A percentile compares a stretch with the other conserved stretches of the same genome.
Evolutionary conservation across 345 rosid genomes (phyloP).

Genomic region (Cardamine occulta): DNA sequence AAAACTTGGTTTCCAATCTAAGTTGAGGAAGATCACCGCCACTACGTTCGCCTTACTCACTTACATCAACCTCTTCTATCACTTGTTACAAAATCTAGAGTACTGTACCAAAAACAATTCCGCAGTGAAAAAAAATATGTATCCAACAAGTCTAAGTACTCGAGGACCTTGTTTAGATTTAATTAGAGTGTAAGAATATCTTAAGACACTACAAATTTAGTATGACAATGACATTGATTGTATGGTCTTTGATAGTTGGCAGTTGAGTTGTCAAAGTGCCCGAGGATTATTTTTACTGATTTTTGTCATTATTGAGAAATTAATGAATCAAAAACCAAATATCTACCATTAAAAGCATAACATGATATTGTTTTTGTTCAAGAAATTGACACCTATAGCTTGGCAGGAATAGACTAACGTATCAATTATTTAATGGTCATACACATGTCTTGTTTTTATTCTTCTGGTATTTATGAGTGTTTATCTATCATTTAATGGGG

Average conservation of each 20-base stretch:
- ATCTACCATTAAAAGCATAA: slow-evolving; percentile 20
- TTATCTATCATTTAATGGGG: not conserved
- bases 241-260: slow-evolving; percentile 21
- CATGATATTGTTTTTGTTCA: slow-evolving; percentile 33
- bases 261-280: slow-evolving; percentile 22
- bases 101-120: not conserved
- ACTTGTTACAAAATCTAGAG: not conserved
- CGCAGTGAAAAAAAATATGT: not conserved
- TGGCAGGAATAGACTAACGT: slow-evolving; percentile 34
- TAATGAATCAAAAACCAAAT: slow-evolving; percentile 30
- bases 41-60: slow-evolving; percentile 15
- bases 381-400: slow-evolving; percentile 31
- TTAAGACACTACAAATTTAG: not conserved
- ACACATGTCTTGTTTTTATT: slow-evolving; percentile 35
- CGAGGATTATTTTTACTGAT: not conserved
- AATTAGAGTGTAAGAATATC: not conserved
- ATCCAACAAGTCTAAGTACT: not conserved
- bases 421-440: slow-evolving; percentile 11
- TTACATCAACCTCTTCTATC: not conserved
- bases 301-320: slow-evolving; percentile 24
- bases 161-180: not conserved
- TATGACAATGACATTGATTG: no score
- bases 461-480: not conserved
- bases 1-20: slow-evolving; percentile 18
- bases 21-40: slow-evolving; percentile 36